Evolutionary conservation across 192 early-diverging fungal species (phyloP).

Genomic region (Entomortierella parvispora): DNA sequence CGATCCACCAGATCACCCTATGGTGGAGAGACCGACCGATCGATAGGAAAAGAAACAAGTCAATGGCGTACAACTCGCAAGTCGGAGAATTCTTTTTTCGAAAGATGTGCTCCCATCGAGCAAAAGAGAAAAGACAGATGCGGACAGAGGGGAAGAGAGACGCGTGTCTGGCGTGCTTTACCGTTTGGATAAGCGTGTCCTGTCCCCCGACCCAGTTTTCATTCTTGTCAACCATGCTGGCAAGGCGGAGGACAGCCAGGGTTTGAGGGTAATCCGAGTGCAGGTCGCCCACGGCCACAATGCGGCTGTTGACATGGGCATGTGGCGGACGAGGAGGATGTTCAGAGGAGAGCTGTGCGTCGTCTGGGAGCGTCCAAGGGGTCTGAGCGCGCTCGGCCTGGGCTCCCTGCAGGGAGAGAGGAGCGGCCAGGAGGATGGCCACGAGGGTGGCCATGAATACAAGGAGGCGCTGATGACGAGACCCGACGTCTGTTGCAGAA

Average conservation of each 20-base stretch:
- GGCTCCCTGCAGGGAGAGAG: not conserved
- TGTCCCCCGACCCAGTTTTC: conserved; percentile 63
- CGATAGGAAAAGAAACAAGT: no score
- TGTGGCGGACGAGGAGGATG: not conserved
- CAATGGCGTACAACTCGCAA: no score
- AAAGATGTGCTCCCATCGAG: no score
- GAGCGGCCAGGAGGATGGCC: not conserved
- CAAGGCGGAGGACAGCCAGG: conserved; percentile 62
- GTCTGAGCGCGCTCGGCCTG: not conserved
- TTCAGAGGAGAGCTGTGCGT: not conserved
- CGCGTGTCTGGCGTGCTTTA: no score
- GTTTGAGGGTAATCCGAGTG: conserved; percentile 71
- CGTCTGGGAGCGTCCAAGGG: not conserved
- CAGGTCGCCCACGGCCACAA: conserved; percentile 76
- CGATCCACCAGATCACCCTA: conserved; percentile 76
- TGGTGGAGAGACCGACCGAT: not conserved
- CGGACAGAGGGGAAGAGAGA: not conserved
- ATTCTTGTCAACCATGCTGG: conserved; percentile 63
- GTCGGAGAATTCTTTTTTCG: no score
- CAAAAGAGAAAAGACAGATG: not conserved
- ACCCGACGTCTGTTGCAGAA: no score
- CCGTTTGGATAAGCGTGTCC: conserved; percentile 74
- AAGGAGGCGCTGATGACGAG: no score
- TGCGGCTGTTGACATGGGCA: conserved; percentile 42
- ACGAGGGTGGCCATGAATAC: not conserved